A percentile compares a stretch with the other conserved stretches of the same genome.
phyloP scores from a whole-genome alignment of 1,284 basidiomycete genomes.

The Trametes pubescens region DNA sequence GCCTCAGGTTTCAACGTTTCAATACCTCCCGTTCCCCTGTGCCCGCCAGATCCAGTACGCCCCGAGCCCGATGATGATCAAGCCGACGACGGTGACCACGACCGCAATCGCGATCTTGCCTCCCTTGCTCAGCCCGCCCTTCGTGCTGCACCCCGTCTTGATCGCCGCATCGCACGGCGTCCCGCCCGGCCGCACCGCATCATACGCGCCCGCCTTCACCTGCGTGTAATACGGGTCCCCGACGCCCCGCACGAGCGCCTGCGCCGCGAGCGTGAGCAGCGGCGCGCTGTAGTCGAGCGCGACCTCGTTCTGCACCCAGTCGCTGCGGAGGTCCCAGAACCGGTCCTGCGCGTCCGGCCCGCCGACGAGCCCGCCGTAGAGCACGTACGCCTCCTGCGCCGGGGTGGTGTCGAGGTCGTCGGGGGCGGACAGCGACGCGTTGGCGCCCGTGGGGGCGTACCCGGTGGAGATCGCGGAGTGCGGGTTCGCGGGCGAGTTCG shows the following conservation, averaged over 20 bases:
- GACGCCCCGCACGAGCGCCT: slow-evolving; percentile 70
- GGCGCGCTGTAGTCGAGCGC: slow-evolving; percentile 89
- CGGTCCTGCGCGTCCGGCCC: slow-evolving; percentile 82
- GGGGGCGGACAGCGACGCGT: slow-evolving; percentile 49
- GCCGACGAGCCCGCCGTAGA: slow-evolving; percentile 90
- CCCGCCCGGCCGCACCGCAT: slow-evolving; percentile 67
- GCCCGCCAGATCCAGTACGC: slow-evolving; percentile 51
- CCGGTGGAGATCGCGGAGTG: slow-evolving; percentile 90
- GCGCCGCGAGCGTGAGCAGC: slow-evolving; percentile 82
- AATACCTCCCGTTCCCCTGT: slow-evolving; percentile 17
- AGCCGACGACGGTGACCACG: slow-evolving; percentile 66
- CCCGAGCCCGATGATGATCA: slow-evolving; percentile 58
- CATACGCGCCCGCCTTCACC: slow-evolving; percentile 72
- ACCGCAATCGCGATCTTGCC: slow-evolving; percentile 79
- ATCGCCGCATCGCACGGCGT: slow-evolving; percentile 81
- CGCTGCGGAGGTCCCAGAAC: slow-evolving; percentile 86
- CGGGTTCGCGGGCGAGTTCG: slow-evolving; percentile 90
- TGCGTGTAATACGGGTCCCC: slow-evolving; percentile 84
- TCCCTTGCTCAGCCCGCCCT: slow-evolving; percentile 50
- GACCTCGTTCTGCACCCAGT: slow-evolving; percentile 84
- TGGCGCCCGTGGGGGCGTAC: slow-evolving; percentile 53
- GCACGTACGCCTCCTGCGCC: slow-evolving; percentile 70
- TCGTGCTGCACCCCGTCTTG: slow-evolving; percentile 61
- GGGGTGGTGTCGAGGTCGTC: slow-evolving; percentile 78
- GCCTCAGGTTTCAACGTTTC: background rate